phyloP scores from a whole-genome alignment of 164 flowering plant genomes.

The Umbellularia californica region DNA sequence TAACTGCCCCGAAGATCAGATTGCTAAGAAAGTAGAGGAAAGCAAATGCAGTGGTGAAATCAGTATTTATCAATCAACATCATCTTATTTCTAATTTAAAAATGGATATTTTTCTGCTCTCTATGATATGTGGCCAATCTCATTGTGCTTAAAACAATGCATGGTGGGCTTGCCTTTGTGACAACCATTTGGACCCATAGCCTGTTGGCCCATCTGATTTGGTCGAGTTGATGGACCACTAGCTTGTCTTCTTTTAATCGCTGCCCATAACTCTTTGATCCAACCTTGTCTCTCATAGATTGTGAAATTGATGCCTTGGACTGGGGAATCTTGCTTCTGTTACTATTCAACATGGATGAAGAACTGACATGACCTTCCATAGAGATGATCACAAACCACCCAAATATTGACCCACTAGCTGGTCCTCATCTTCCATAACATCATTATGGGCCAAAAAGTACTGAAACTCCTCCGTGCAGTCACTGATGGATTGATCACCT shows the following conservation, averaged over 20 bases:
- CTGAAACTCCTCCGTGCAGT: neutral
- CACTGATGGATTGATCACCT: neutral
- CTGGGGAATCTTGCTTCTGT: neutral
- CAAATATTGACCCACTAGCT: neutral
- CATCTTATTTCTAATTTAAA: no score
- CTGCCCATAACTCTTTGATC: neutral
- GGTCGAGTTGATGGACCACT: no score
- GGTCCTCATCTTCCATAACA: neutral
- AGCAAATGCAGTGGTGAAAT: no score
- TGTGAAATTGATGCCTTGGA: neutral
- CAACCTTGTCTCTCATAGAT: neutral
- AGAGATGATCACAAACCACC: neutral
- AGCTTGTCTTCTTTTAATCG: neutral
- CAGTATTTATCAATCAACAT: no score
- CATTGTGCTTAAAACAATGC: neutral
- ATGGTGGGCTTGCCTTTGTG: neutral
- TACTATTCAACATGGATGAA: neutral
- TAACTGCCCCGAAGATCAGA: no score
- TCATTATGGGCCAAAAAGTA: neutral
- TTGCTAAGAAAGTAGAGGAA: no score
- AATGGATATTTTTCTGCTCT: neutral
- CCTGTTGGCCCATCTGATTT: no score
- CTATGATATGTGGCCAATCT: neutral
- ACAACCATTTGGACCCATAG: neutral
- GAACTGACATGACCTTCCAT: neutral